Conservation (phyloP, 352 stramenopile species). For the Nothophytophthora sp. region DNA sequence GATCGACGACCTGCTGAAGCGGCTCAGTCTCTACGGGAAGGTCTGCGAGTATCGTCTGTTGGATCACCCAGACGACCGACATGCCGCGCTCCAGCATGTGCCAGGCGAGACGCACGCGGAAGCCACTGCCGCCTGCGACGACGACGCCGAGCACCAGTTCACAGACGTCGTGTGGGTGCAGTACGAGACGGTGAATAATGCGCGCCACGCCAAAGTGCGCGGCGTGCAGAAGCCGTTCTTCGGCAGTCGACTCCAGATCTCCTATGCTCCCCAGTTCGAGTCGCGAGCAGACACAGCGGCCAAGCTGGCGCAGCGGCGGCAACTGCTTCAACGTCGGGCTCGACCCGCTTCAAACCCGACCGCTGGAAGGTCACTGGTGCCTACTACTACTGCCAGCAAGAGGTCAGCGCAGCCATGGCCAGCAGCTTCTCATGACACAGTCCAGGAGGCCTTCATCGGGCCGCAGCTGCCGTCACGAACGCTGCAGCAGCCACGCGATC, state of each 20-base stretch:
- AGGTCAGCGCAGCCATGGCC: constrained; percentile 1
- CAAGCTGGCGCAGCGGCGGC: constrained; percentile 62
- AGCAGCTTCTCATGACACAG: constrained; percentile 3
- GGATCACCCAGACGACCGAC: constrained; percentile 47
- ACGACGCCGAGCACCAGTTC: constrained; percentile 37
- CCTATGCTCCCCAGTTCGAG: constrained; percentile 69
- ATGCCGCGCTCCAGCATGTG: constrained; percentile 23
- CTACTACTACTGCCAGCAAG: not conserved
- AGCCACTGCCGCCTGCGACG: not conserved
- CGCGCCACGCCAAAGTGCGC: constrained; percentile 63
- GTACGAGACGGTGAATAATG: constrained; percentile 79
- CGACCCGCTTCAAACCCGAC: constrained; percentile 2
- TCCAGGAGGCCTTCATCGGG: constrained; percentile 41
- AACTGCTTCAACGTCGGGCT: constrained; percentile 46
- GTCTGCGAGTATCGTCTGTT: constrained; percentile 53
- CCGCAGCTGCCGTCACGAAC: constrained; percentile 32
- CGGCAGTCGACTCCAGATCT: constrained; percentile 58
- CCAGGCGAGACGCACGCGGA: not conserved
- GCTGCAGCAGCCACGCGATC: not conserved
- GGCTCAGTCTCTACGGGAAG: constrained; percentile 53
- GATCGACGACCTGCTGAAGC: constrained; percentile 53
- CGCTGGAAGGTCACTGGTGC: not conserved
- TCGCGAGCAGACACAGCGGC: constrained; percentile 51
- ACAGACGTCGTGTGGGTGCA: constrained; percentile 69
- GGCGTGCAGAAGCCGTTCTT: constrained; percentile 67